Evolutionary conservation across 495 filamentous ascomycete species (phyloP).

Genomic region (Hyaloscypha hepaticicola): DNA sequence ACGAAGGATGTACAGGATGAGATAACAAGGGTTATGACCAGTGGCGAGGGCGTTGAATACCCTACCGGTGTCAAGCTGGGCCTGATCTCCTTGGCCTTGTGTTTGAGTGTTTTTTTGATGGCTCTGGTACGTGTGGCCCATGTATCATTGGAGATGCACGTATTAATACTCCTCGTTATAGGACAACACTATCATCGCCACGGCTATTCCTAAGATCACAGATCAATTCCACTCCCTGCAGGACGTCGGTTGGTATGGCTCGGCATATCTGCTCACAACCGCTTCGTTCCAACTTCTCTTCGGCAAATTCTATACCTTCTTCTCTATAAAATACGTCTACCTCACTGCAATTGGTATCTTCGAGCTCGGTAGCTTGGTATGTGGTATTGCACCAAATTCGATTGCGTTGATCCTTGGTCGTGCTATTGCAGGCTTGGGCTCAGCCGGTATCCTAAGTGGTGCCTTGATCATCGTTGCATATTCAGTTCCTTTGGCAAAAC

Average conservation of each 20-base stretch:
- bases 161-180: background rate
- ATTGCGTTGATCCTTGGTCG: slow-evolving; percentile 54
- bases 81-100: slow-evolving; percentile 58
- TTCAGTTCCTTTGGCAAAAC: slow-evolving; percentile 16
- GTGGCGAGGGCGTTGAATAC: slow-evolving; percentile 42
- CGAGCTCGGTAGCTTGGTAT: slow-evolving; percentile 52
- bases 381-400: slow-evolving; percentile 53
- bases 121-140: slow-evolving; percentile 28
- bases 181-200: slow-evolving; percentile 49
- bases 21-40: slow-evolving; percentile 26
- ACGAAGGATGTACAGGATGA: slow-evolving; percentile 18
- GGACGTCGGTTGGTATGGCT: slow-evolving; percentile 43
- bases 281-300: slow-evolving; percentile 48
- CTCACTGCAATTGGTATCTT: slow-evolving; percentile 43
- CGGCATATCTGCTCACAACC: slow-evolving; percentile 70
- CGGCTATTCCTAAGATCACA: slow-evolving; percentile 52
- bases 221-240: slow-evolving; percentile 44
- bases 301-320: slow-evolving; percentile 49
- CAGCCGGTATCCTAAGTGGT: slow-evolving; percentile 41
- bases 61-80: slow-evolving; percentile 49
- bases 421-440: slow-evolving; percentile 46
- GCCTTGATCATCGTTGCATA: slow-evolving; percentile 50
- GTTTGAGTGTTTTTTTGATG: slow-evolving; percentile 54
- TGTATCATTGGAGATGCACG: slow-evolving; percentile 27
- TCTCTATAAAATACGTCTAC: slow-evolving; percentile 44